These are phyloP conservation scores for Aspergillus vadensis DNA, from an alignment of 2,329 filamentous ascomycete species.

Conservation along the genomic window DNA sequence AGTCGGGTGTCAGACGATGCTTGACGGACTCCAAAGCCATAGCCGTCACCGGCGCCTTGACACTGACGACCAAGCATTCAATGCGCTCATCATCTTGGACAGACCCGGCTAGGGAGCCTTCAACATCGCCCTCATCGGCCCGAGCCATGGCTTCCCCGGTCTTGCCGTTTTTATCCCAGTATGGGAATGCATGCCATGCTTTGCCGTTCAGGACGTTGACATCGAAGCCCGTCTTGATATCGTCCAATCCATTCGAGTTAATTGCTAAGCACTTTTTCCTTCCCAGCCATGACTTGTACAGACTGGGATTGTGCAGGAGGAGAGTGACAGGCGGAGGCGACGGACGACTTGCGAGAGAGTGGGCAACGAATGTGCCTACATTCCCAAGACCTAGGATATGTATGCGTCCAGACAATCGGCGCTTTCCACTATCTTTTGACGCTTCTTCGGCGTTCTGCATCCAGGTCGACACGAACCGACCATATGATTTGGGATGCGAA, in stretches of 20 bases:
- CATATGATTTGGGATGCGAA: not conserved
- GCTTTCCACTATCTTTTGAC: slow-evolving; percentile 21
- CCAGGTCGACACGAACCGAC: slow-evolving; percentile 31
- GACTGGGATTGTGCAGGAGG: slow-evolving; percentile 60
- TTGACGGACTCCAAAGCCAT: slow-evolving; percentile 66
- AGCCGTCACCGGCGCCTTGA: slow-evolving; percentile 72
- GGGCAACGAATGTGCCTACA: slow-evolving; percentile 74
- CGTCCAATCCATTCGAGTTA: slow-evolving; percentile 43
- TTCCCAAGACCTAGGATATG: slow-evolving; percentile 78
- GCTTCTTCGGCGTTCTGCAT: slow-evolving; percentile 29
- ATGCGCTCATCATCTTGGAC: slow-evolving; percentile 56
- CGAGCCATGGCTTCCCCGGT: slow-evolving; percentile 2
- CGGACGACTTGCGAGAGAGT: slow-evolving; percentile 67
- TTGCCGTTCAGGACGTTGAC: slow-evolving; percentile 41
- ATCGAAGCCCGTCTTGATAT: slow-evolving; percentile 48
- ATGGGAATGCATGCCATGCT: slow-evolving; percentile 37
- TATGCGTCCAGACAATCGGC: slow-evolving; percentile 35
- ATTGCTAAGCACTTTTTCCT: slow-evolving; percentile 35
- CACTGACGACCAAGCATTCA: slow-evolving; percentile 73
- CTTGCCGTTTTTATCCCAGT: slow-evolving; percentile 22
- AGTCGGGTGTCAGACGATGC: slow-evolving; percentile 65
- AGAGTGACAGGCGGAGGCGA: slow-evolving; percentile 75
- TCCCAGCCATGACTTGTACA: slow-evolving; percentile 26
- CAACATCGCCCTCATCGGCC: not conserved
- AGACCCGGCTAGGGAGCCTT: not conserved